Base-by-base conservation (phyloP, 768 basidiomycete genomes). In the Pholiota molesta region DNA sequence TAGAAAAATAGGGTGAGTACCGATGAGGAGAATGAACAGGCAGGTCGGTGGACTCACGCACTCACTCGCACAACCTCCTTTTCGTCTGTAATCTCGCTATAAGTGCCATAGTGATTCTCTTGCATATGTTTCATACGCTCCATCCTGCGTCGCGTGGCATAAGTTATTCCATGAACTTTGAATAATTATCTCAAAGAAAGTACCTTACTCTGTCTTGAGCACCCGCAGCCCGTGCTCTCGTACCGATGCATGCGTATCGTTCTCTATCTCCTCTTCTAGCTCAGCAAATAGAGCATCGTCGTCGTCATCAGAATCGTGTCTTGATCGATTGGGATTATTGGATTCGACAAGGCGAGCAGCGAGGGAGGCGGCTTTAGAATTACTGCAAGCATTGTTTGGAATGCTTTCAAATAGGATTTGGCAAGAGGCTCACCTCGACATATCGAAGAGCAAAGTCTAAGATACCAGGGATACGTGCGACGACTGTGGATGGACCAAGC, bases 21-120 rank as follows among this genome's bases (percentile, higher is more conserved):
- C 47, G 59, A 19, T 7, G 10, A 49, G 13, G 23, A 45, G 21
- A 26, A 26, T 59, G 47, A 19, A 23, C 57, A 26, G 39, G 49
- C 10, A 61, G 19, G 29, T 40, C 58, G 52, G 53, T 14, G 28
- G 56, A 88, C 96, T 86, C 74, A 98, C 97, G 90, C 88, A 76
- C 88, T 95, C 68, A 86, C 83, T 65, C 88, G 83, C 37, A 99
- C 88, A 63, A 95, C 87, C 66, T 92, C 89, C 74, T 95, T 97
- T 79, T 99, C 97, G 62, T 95, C 90, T 35, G 75, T 85, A 61
- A 95, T 82, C 69, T 98, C 97, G 0, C 85, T 81, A 67, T 94
- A 93, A 47, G 79, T 79, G 4, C 97, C 97, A 67, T 97, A 91
- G 26, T 88, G 80, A 59, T 82, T 86, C 60, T 87, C 80, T 63